Evolutionary conservation across 1,284 basidiomycete genomes (phyloP).

Genomic region (Termitomyces sp.): DNA sequence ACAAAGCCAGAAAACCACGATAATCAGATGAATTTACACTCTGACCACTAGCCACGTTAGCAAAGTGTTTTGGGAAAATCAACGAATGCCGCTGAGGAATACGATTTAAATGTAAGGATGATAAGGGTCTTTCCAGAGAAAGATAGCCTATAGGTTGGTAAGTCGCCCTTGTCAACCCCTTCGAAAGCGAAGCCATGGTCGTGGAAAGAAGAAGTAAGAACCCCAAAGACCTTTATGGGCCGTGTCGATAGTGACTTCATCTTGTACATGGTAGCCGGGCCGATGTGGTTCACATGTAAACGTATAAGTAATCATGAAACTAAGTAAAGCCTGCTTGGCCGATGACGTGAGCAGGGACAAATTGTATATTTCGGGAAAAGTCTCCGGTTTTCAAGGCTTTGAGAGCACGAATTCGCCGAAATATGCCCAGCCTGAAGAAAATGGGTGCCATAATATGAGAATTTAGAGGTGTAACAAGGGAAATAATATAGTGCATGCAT

Average conservation of each 20-base stretch:
- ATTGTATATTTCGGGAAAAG: conserved; percentile 2
- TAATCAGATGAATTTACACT: background rate
- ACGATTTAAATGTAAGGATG: background rate
- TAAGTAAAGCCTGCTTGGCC: conserved; percentile 1
- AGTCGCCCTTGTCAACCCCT: background rate
- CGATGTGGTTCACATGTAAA: conserved; percentile 8
- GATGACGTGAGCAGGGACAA: conserved; percentile 10
- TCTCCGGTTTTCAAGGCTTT: conserved; percentile 4
- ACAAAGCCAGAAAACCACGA: conserved; percentile 3
- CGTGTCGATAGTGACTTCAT: conserved; percentile 9
- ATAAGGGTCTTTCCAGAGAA: background rate
- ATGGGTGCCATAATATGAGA: background rate
- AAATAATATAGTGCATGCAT: background rate
- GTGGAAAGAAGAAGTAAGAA: conserved; percentile 7
- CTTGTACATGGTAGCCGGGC: conserved; percentile 6
- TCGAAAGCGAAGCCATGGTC: conserved; percentile 6
- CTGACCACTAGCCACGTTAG: background rate
- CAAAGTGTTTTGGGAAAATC: background rate
- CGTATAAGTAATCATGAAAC: conserved; percentile 5
- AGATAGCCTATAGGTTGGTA: background rate
- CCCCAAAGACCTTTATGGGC: conserved; percentile 1
- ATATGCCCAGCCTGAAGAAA: background rate
- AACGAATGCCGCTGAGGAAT: background rate
- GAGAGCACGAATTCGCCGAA: background rate
- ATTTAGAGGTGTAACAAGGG: background rate